phyloP scores from a whole-genome alignment of 306 rosid species.

The Mucuna pruriens region DNA sequence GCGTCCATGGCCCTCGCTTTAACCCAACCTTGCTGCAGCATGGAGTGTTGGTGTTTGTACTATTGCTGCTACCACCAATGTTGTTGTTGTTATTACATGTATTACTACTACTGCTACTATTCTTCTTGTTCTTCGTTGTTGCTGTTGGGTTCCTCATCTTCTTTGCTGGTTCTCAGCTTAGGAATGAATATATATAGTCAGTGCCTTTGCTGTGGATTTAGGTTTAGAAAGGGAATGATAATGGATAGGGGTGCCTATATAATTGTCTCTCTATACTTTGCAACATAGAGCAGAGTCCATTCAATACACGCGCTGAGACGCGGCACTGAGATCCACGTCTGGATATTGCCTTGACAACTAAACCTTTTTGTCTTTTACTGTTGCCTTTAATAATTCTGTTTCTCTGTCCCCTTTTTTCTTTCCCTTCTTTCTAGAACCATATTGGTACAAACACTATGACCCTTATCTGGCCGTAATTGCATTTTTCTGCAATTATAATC shows the following conservation, averaged over 20 bases:
- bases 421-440: neutral
- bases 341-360: neutral
- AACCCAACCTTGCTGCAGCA: constrained; percentile 75
- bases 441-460: neutral
- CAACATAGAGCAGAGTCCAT: no score
- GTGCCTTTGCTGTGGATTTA: neutral
- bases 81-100: neutral
- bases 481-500: neutral
- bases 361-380: neutral
- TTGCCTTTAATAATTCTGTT: neutral
- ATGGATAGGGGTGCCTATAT: neutral
- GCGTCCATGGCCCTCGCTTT: constrained; percentile 91
- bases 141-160: constrained; percentile 43
- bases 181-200: neutral
- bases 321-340: constrained; percentile 19
- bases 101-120: neutral
- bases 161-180: neutral
- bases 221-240: neutral
- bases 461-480: neutral
- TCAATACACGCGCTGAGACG: neutral
- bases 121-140: constrained; percentile 16
- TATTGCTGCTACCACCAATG: neutral
- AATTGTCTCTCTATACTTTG: neutral
- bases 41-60: constrained; percentile 31
- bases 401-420: neutral